Base-by-base conservation (phyloP, 2,329 filamentous ascomycete species). In the Aspergillus melleus region DNA sequence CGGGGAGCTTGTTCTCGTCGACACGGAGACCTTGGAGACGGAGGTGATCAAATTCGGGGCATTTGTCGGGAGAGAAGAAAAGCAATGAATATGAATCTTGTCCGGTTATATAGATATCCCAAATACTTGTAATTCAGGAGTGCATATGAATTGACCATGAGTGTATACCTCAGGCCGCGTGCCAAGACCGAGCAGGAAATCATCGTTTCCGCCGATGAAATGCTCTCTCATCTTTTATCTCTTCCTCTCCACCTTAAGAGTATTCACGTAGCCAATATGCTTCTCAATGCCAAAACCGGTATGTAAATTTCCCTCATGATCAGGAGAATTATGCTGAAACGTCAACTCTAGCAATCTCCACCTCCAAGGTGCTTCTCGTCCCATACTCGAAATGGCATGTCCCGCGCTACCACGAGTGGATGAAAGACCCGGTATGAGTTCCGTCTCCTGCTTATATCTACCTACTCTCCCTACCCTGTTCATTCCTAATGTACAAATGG, bases 381-480 rank as follows among this genome's bases (percentile, higher is more conserved):
- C 93, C 93, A 0, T 97, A 97, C 76, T 88, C 89, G 63, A 77
- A 82, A 42, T 89, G 88, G 71, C 94, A 97, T 79, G 94, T 98
- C 24, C 83, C 83, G 16, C 87, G 83, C 42, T 97, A 97, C 73
- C 91, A 96, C 73, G 79, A 83, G 70, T 98, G 94, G 94, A 97
- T 98, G 93, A 84, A 93, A 80, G 88, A 95, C 69, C 83, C 88
- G 54, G 89, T 83, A 74, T 42, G 66, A 66, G 29, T 32, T 11
- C 26, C 26, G 16, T 30, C 16, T 44, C 10, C 20, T 42, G 12
- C 10, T 2, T 29, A 29, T 29, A 9, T 2, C 26, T 29, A 29
- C 26, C 26, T 29, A 29, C 20, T 49, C 14, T 29, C 12, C 16
- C n/a, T 39, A 32, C 52, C 22, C 49, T n/a, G 29, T 6, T 26